Base-by-base conservation (phyloP, 164 flowering plant genomes). In the Magnolia kwangsiensis region DNA sequence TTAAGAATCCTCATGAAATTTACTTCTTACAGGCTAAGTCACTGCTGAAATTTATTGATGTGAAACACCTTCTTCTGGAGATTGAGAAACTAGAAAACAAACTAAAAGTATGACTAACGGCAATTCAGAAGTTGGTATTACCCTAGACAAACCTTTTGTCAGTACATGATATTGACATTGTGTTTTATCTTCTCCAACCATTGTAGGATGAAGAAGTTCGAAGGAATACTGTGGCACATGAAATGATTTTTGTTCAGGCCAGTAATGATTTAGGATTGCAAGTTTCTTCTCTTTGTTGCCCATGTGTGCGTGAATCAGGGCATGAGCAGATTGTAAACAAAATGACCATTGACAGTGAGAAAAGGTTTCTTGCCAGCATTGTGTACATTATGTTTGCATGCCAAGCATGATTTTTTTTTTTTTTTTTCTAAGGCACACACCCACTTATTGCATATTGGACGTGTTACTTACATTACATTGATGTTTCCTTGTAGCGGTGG, bases 21-120 rank as follows among this genome's bases (percentile, higher is more conserved):
- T 11, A 13, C 7, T 31, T 31, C 31, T 19, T 8, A 20, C 29
- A 88, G 89, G 90, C 86, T 3, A 69, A 78, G n/a, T 67, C 72
- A 10, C 80, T 81, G 75, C 86, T 87, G 67, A 80, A 86, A 0
- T 87, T 85, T 69, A 87, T 88, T 37, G 83, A 82, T 0, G 88
- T 82, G 74, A 66, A 75, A 18, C 83, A 74, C 6, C 86, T 86
- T 31, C 75, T 83, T 8, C 0, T 68, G 2, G 86, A 81, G 24
- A 85, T 85, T 0, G 77, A 19, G 24, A 74, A 78, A 51, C 10
- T 79, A 1, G 84, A 83, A 72, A 72, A 75, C 50, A 77, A 83
- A 5, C 69, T 87, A 2, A 27, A 63, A 79, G 90, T 85, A 82
- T 37, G 31, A 70, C 10, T 4, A 72, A 19, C 3, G 11, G 11